Conservation (phyloP, 139 green algal species). For the Nannochloris sp. region DNA sequence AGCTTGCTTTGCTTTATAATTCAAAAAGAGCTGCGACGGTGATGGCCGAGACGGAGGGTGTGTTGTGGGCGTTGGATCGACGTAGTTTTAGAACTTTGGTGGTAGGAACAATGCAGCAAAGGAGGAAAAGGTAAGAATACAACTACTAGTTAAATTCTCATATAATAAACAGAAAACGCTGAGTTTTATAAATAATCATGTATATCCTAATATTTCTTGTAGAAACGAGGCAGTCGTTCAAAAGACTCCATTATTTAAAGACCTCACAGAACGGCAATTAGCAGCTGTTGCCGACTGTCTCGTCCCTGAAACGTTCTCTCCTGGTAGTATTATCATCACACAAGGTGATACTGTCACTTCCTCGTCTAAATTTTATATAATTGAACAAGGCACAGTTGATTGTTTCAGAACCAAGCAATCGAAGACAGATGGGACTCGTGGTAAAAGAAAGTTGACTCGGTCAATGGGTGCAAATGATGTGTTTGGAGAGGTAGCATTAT, state of each 20-base stretch:
- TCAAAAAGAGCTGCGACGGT: slow-evolving; percentile 51
- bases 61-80: slow-evolving; percentile 45
- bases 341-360: slow-evolving; percentile 29
- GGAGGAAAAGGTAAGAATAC: no score
- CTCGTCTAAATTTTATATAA: slow-evolving; percentile 53
- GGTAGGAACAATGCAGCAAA: slow-evolving; percentile 25
- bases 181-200: no score
- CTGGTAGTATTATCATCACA: slow-evolving; percentile 34
- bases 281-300: slow-evolving; percentile 51
- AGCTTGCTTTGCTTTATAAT: slow-evolving; percentile 64
- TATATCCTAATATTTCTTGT: no score
- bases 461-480: slow-evolving; percentile 23
- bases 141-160: no score
- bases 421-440: slow-evolving; percentile 9
- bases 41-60: slow-evolving; percentile 17
- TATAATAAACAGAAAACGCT: no score
- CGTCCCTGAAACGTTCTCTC: slow-evolving; percentile 15
- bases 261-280: slow-evolving; percentile 26
- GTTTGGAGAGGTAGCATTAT: slow-evolving; percentile 56
- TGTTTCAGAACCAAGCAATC: slow-evolving; percentile 37
- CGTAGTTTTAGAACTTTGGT: slow-evolving; percentile 40
- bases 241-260: slow-evolving; percentile 18
- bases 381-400: slow-evolving; percentile 40
- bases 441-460: slow-evolving; percentile 28
- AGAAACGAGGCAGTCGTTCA: slow-evolving; percentile 15